Conservation (phyloP, 2,329 filamentous ascomycete species). For the Diaporthe citri region DNA sequence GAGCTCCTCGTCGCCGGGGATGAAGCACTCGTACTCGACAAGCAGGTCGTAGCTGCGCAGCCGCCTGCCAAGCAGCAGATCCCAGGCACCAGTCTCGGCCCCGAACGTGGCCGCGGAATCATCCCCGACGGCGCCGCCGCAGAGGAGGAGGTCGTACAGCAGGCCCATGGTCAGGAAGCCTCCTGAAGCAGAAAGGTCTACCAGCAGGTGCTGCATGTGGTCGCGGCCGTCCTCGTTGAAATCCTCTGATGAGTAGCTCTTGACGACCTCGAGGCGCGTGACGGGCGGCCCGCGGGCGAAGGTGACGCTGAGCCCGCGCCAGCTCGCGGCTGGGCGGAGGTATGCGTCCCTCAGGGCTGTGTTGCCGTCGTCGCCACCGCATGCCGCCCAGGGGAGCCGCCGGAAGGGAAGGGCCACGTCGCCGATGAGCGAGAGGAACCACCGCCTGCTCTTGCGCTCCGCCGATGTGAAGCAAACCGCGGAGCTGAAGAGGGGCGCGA, state of each 20-base stretch:
- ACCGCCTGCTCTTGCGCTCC: background rate
- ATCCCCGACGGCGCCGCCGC: background rate
- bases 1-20: constrained; percentile 11
- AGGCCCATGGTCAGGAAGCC: constrained; percentile 32
- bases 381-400: constrained; percentile 4
- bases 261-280: constrained; percentile 22
- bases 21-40: constrained; percentile 30
- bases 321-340: constrained; percentile 24
- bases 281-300: background rate
- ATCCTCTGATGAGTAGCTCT: constrained; percentile 30
- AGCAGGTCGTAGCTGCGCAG: constrained; percentile 21
- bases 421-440: constrained; percentile 25
- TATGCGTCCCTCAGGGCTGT: background rate
- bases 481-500: background rate
- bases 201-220: background rate
- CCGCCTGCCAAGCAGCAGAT: constrained; percentile 23
- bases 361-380: background rate
- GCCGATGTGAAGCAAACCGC: background rate
- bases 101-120: background rate
- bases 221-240: background rate
- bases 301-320: constrained; percentile 21
- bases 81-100: constrained; percentile 12
- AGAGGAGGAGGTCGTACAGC: constrained; percentile 16
- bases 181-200: background rate
- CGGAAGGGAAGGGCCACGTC: constrained; percentile 19